Evolutionary conservation across 352 stramenopile genomes (phyloP), one percentile per base, ranked within the genome.

Genomic region (Phytopythium ostracodes): DNA sequence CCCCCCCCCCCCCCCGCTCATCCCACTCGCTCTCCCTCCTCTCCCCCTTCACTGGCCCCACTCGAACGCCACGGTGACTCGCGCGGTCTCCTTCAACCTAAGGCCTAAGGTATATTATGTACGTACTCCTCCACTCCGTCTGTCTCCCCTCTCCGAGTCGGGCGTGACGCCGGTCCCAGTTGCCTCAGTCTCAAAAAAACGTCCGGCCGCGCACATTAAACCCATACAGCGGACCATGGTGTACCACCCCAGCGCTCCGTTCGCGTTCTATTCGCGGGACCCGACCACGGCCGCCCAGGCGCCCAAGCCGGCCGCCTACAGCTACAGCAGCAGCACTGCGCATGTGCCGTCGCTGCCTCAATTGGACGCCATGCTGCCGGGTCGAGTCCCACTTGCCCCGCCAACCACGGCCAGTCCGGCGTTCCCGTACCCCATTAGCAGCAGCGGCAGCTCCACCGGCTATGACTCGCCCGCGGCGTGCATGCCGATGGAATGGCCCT

Each of bases 281-380:
- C 53, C 53, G n/a, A 54, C 47, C 2, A 49, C 35, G 35, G 53
- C 31, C n/a, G 35, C 35, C 5, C 20, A 29, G 33, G 20, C n/a
- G 52, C 53, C 53, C 53, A 59, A 59, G 53, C 6, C 35, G n/a
- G 3, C 25, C 10, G 10, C 31, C 53, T 59, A 29, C 53, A 12
- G 8, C 53, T 59, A 49, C 33, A 22, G 35, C 31, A 20, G 10
- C 33, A 15, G 35, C 31, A 20, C 8, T n/a, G 6, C 53, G 2
- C 14, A 31, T 0, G n/a, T 58, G 52, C 52, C 52, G n/a, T 42
- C 53, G 22, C 53, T 59, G 53, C 35, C 31, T 35, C 53, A 44
- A n/a, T n/a, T 59, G n/a, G 53, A 49, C 33, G 33, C 35, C 35
- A 31, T 59, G 51, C 33, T 20, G 35, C 53, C 35, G n/a, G n/a